These are phyloP conservation scores for Diplosphaera chodatii DNA, from an alignment of 139 green algal species.

Conservation along the genomic window DNA sequence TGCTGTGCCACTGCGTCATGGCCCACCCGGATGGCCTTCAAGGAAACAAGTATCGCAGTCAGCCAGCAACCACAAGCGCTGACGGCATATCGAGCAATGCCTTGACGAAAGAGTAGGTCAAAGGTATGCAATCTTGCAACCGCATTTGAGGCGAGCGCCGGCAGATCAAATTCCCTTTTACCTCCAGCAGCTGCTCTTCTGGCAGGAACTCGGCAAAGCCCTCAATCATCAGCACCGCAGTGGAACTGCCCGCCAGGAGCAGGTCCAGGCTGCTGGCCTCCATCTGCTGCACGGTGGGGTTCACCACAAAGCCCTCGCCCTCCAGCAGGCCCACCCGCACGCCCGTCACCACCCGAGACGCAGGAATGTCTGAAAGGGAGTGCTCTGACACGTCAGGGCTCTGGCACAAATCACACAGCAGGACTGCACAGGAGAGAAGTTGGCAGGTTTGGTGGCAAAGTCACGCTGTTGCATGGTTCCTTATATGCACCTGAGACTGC, in stretches of 20 bases:
- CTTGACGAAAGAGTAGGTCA: no score
- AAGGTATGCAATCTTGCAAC: no score
- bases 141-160: background rate
- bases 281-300: conserved; percentile 70
- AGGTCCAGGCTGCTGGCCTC: conserved; percentile 67
- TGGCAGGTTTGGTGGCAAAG: background rate
- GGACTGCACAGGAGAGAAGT: no score
- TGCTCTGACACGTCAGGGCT: no score
- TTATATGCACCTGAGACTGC: conserved; percentile 55
- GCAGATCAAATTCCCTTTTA: conserved; percentile 16
- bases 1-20: conserved; percentile 52
- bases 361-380: conserved; percentile 69
- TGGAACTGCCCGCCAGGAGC: conserved; percentile 84
- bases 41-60: no score
- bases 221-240: conserved; percentile 97
- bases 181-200: conserved; percentile 84
- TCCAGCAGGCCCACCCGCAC: conserved; percentile 78
- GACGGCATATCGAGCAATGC: no score
- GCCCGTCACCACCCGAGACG: conserved; percentile 70
- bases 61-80: no score
- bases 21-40: conserved; percentile 49
- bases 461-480: background rate
- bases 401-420: no score
- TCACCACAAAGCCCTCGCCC: conserved; percentile 67
- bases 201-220: conserved; percentile 90